These are phyloP conservation scores for Leptographium radiaticola DNA, from an alignment of 2,329 filamentous ascomycete genomes.

Conservation along the genomic window DNA sequence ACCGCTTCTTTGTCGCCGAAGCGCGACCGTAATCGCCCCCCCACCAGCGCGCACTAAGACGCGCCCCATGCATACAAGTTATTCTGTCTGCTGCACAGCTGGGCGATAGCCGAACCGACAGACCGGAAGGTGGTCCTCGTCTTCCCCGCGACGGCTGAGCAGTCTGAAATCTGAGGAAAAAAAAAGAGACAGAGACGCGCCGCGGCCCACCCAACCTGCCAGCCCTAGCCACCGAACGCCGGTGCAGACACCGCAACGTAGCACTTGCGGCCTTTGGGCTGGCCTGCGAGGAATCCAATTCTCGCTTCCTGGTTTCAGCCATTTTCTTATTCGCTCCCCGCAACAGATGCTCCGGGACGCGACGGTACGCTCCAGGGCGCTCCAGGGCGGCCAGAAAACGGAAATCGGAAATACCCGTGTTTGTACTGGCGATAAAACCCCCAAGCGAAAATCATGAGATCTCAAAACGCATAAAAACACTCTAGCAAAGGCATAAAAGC, in stretches of 20 bases:
- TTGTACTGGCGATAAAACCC: too few species aligned
- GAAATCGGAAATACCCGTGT: too few species aligned
- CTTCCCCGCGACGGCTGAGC: background rate
- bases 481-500: too few species aligned
- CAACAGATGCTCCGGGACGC: too few species aligned
- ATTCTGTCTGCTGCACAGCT: background rate
- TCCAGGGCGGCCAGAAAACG: too few species aligned
- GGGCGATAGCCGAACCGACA: background rate
- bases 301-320: too few species aligned
- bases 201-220: background rate
- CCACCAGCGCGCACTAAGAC: background rate
- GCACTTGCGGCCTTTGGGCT: background rate
- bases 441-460: too few species aligned
- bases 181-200: too few species aligned
- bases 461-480: too few species aligned
- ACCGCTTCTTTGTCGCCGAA: too few species aligned
- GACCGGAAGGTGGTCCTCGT: background rate
- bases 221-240: background rate
- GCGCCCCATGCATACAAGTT: background rate
- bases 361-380: too few species aligned
- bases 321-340: too few species aligned
- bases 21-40: background rate
- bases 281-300: background rate
- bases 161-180: background rate
- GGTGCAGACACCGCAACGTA: background rate